Evolutionary conservation across 129 eudicot genomes (phyloP), one percentile per base, ranked within the genome.

Genomic region (Mikania micrantha): DNA sequence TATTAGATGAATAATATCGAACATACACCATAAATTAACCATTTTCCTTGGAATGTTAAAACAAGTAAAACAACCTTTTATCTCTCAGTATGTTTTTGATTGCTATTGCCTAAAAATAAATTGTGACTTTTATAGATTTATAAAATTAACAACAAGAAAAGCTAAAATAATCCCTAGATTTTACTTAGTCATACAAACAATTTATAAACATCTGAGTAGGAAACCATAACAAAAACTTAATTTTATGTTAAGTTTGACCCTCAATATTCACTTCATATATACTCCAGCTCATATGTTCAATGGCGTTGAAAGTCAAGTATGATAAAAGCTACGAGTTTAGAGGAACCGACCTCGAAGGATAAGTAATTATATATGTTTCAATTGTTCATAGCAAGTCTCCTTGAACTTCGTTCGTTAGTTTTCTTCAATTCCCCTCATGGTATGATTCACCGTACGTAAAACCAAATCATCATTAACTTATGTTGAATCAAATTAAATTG

Each of bases 241-340:
- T 35, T 35, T 10, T 49, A 13, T 63, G 56, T 57, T 21, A 36
- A 73, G 31, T 16, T 50, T 62, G 27, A 38, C 36, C 40, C 31
- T 72, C 70, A 62, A 60, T 61, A 0, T 20, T 62, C 77, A 49
- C 31, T 48, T 64, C 63, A 48, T 48, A n/a, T n/a, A n/a, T 25
- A 73, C 31, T 73, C 70, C 63, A 73, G 63, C 77, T 73, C 27
- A 32, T 60, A 73, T 47, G 41, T 54, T 50, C 72, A 12, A 21
- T 40, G 66, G 54, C 65, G 66, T 40, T 56, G n/a, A 28, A 70
- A 56, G 48, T 38, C 54, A 40, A 70, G 74, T 56, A 29, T 39
- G 56, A 10, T 57, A 58, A 25, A 70, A 70, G 44, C 7, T 41
- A 56, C 45, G 7, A 57, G 66, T 27, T 27, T 70, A 29, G 47